These are phyloP conservation scores for Tetragonia tetragonoides DNA, from an alignment of 148 eudicot genomes.

Conservation along the genomic window DNA sequence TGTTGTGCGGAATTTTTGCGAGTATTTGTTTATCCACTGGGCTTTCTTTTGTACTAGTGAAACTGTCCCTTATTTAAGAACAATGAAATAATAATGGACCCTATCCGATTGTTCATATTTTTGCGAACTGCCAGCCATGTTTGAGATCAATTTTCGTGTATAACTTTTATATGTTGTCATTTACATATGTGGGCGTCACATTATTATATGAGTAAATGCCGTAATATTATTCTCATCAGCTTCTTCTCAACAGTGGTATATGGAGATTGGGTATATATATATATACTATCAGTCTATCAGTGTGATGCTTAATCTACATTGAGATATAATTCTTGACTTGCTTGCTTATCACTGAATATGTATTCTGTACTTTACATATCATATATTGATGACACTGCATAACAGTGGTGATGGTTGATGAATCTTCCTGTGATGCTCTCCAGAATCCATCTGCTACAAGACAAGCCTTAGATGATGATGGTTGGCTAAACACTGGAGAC, in stretches of 20 bases:
- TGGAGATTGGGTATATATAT: background rate
- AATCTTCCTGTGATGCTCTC: background rate
- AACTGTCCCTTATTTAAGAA: background rate
- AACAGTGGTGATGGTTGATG: background rate
- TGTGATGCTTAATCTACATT: background rate
- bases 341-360: background rate
- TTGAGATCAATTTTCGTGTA: background rate
- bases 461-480: conserved; percentile 62
- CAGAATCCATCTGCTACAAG: conserved; percentile 76
- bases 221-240: background rate
- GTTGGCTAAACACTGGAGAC: conserved; percentile 93
- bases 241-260: background rate
- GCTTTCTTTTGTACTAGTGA: background rate
- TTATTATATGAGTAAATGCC: background rate
- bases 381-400: background rate
- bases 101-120: background rate
- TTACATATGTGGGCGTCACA: background rate
- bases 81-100: background rate
- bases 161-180: background rate
- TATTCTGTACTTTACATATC: background rate
- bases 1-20: background rate
- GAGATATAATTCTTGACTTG: background rate
- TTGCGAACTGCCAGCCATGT: too few species aligned
- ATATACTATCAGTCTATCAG: background rate
- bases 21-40: background rate